A percentile compares a stretch with the other conserved stretches of the same genome.
Evolutionary conservation across 2,329 filamentous ascomycete species (phyloP).

Genomic region (Ophiostoma tasmaniense): DNA sequence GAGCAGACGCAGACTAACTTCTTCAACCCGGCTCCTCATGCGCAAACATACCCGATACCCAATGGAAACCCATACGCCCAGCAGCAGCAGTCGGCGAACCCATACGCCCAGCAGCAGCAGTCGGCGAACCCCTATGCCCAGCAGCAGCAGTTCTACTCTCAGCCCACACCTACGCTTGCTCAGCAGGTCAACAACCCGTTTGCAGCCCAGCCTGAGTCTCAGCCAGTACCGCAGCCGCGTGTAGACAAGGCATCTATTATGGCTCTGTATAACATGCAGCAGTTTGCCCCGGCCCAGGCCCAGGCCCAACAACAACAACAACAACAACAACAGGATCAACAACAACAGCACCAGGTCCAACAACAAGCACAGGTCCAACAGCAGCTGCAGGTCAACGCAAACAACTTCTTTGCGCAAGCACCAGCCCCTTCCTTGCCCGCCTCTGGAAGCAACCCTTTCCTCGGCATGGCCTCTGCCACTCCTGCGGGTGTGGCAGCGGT

Average conservation of each 20-base stretch:
- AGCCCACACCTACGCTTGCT: conserved; percentile 15
- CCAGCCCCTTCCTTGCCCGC: not conserved
- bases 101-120: conserved; percentile 2
- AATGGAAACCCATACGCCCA: conserved; percentile 16
- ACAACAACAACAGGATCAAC: not conserved
- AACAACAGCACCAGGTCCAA: conserved; percentile 20
- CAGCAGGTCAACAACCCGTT: conserved; percentile 28
- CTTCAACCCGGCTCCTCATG: conserved; percentile 25
- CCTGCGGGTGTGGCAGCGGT: not conserved
- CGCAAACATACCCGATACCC: conserved; percentile 10
- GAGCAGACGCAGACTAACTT: conserved; percentile 41
- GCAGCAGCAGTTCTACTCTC: conserved; percentile 27
- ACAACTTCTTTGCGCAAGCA: conserved; percentile 1
- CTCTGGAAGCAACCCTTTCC: not conserved
- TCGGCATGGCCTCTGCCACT: not conserved
- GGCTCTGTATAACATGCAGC: conserved; percentile 60
- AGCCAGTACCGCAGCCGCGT: conserved; percentile 30
- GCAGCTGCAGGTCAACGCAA: not conserved
- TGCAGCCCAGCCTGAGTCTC: conserved; percentile 27
- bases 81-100: conserved; percentile 1
- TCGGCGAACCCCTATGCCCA: conserved; percentile 3
- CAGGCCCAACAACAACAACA: conserved; percentile 20
- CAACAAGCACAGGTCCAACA: conserved; percentile 3
- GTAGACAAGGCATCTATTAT: conserved; percentile 67
- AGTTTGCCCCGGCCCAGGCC: conserved; percentile 37